Evolutionary conservation across 192 early-diverging fungal species (phyloP).

Genomic region (Coemansia sp.): DNA sequence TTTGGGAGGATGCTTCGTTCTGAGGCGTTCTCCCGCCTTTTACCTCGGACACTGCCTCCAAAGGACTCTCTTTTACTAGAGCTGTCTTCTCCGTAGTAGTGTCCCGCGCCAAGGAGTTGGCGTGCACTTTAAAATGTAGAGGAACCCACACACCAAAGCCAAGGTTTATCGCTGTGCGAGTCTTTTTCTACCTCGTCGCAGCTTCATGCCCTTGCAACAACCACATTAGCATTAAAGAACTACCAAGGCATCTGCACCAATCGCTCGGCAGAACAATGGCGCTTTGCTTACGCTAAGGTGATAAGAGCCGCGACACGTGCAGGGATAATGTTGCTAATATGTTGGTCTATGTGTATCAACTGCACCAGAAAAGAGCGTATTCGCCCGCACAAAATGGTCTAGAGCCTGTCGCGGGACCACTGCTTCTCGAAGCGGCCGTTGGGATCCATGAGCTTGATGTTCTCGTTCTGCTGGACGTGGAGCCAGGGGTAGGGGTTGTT

Average conservation of each 20-base stretch:
- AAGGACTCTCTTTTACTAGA: neutral
- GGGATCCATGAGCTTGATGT: slow-evolving; percentile 51
- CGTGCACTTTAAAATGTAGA: slow-evolving; percentile 13
- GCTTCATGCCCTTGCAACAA: slow-evolving; percentile 54
- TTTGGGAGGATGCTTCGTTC: slow-evolving; percentile 22
- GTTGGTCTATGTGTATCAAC: neutral
- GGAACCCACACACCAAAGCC: slow-evolving; percentile 30
- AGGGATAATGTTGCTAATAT: neutral
- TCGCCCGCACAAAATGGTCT: neutral
- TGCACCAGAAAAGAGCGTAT: neutral
- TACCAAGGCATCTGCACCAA: neutral
- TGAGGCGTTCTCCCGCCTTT: slow-evolving; percentile 17
- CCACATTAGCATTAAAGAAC: neutral
- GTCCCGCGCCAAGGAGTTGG: slow-evolving; percentile 50
- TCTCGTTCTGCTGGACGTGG: slow-evolving; percentile 54
- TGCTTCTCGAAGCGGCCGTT: slow-evolving; percentile 47
- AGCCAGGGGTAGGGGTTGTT: slow-evolving; percentile 55
- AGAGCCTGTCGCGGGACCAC: slow-evolving; percentile 50
- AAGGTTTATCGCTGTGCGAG: slow-evolving; percentile 39
- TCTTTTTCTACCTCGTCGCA: slow-evolving; percentile 1
- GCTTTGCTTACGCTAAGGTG: neutral
- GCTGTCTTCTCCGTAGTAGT: slow-evolving; percentile 10
- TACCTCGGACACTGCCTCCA: slow-evolving; percentile 7
- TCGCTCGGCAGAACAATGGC: neutral
- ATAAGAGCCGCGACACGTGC: neutral